phyloP scores from a whole-genome alignment of 352 stramenopile species.

The Aphanomyces euteiches region DNA sequence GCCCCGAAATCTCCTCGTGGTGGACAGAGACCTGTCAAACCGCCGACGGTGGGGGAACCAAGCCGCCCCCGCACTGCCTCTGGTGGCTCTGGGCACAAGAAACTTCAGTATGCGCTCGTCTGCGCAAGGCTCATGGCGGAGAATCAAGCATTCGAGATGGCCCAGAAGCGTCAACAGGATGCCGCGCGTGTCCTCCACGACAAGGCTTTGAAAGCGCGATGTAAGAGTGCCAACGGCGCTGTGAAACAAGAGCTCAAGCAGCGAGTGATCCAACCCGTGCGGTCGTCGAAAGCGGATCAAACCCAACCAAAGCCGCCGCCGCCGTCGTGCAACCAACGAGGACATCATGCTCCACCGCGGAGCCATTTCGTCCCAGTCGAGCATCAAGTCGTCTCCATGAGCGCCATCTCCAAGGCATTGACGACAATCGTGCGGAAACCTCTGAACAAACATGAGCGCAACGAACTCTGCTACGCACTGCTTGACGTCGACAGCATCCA shows the following conservation, averaged over 20 bases:
- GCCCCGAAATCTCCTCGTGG: background rate
- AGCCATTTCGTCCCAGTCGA: conserved; percentile 3
- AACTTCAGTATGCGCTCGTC: conserved; percentile 27
- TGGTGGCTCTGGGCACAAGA: conserved; percentile 16
- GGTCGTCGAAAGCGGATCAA: background rate
- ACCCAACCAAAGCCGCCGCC: background rate
- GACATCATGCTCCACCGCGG: background rate
- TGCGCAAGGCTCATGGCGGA: conserved; percentile 23
- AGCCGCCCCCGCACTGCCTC: conserved; percentile 16
- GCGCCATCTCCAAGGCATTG: background rate
- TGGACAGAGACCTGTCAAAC: conserved; percentile 5
- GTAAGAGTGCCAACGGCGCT: conserved; percentile 2
- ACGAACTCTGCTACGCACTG: conserved; percentile 6
- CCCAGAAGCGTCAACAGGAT: background rate
- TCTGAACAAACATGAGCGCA: background rate
- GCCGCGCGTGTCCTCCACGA: background rate
- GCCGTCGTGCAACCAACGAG: background rate
- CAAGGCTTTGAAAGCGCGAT: background rate
- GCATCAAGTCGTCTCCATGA: conserved; percentile 3
- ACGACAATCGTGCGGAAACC: background rate
- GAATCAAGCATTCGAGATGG: conserved; percentile 23
- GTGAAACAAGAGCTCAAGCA: conserved; percentile 1
- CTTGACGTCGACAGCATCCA: background rate
- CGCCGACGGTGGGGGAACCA: background rate
- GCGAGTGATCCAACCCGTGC: background rate